A percentile compares a stretch with the other conserved stretches of the same genome.
phyloP scores from a whole-genome alignment of 2,329 filamentous ascomycete species.

The Pseudocercospora cruenta region DNA sequence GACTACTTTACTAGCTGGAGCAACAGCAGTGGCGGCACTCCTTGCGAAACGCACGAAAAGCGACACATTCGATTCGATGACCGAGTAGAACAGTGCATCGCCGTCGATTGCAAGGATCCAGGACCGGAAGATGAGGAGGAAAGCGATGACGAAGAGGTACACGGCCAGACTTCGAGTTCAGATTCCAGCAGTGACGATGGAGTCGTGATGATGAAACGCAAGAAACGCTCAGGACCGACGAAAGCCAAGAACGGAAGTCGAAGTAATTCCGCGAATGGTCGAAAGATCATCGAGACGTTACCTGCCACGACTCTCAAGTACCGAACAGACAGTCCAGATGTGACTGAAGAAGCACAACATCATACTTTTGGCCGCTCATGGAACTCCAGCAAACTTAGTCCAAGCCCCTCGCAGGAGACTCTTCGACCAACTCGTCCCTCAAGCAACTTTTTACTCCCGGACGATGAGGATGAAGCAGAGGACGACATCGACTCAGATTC shows the following conservation, averaged over 20 bases:
- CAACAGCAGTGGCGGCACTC: constrained; percentile 72
- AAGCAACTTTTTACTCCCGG: constrained; percentile 59
- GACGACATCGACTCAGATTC: constrained; percentile 33
- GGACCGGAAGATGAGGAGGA: constrained; percentile 67
- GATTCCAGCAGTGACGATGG: constrained; percentile 67
- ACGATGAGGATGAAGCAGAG: constrained; percentile 25
- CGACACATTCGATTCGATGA: constrained; percentile 97
- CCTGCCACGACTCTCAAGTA: constrained; percentile 88
- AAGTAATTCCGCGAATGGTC: constrained; percentile 60
- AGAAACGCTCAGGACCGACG: constrained; percentile 55
- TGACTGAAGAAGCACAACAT: constrained; percentile 36
- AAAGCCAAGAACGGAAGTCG: constrained; percentile 50
- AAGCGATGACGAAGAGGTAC: constrained; percentile 37
- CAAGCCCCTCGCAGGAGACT: constrained; percentile 82
- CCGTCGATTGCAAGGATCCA: constrained; percentile 81
- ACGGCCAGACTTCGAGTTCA: constrained; percentile 53
- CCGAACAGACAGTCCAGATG: constrained; percentile 73
- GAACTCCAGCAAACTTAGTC: constrained; percentile 54
- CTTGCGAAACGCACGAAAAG: constrained; percentile 61
- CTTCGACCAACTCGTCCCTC: constrained; percentile 71
- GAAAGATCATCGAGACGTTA: constrained; percentile 82
- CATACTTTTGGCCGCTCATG: constrained; percentile 50
- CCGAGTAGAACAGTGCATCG: constrained; percentile 93
- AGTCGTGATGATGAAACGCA: constrained; percentile 78
- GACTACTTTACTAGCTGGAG: constrained; percentile 62